phyloP scores from a whole-genome alignment of 2,329 filamentous ascomycete species.

The Penicillium sp. region DNA sequence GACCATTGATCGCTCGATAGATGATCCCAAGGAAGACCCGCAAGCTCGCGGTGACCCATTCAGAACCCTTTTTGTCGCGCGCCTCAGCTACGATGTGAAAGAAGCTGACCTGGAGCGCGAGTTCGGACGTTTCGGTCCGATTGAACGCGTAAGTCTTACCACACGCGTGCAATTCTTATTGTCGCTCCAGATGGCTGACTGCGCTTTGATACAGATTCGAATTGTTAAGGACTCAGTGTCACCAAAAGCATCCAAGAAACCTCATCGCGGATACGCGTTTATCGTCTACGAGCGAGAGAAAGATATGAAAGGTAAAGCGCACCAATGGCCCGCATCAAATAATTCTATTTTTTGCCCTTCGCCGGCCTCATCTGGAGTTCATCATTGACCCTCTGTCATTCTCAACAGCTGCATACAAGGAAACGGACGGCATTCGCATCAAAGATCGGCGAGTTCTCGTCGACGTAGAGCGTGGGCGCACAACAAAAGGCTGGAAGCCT shows the following conservation, averaged over 20 bases:
- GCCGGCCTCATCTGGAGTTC: slow-evolving; percentile 14
- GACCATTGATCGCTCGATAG: slow-evolving; percentile 40
- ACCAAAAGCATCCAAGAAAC: slow-evolving; percentile 72
- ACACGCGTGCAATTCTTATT: not conserved
- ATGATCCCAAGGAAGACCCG: slow-evolving; percentile 74
- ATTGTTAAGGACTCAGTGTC: slow-evolving; percentile 66
- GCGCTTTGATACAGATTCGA: slow-evolving; percentile 58
- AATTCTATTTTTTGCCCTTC: not conserved
- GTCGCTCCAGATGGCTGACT: slow-evolving; percentile 11
- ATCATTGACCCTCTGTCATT: slow-evolving; percentile 37
- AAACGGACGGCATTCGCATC: slow-evolving; percentile 82
- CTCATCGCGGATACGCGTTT: slow-evolving; percentile 88
- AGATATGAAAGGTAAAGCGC: slow-evolving; percentile 88
- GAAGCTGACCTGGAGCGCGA: slow-evolving; percentile 88
- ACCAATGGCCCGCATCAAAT: slow-evolving; percentile 7
- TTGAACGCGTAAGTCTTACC: slow-evolving; percentile 67
- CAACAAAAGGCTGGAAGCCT: slow-evolving; percentile 88
- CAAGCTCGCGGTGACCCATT: slow-evolving; percentile 91
- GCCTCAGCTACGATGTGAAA: slow-evolving; percentile 82
- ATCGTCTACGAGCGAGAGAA: slow-evolving; percentile 95
- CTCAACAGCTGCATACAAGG: slow-evolving; percentile 80
- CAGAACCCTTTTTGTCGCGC: slow-evolving; percentile 87
- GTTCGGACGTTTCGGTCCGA: slow-evolving; percentile 87
- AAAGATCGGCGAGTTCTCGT: slow-evolving; percentile 88
- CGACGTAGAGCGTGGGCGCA: slow-evolving; percentile 92